These are phyloP conservation scores for Rhodamnia argentea DNA, from an alignment of 345 rosid genomes.

Conservation along the genomic window DNA sequence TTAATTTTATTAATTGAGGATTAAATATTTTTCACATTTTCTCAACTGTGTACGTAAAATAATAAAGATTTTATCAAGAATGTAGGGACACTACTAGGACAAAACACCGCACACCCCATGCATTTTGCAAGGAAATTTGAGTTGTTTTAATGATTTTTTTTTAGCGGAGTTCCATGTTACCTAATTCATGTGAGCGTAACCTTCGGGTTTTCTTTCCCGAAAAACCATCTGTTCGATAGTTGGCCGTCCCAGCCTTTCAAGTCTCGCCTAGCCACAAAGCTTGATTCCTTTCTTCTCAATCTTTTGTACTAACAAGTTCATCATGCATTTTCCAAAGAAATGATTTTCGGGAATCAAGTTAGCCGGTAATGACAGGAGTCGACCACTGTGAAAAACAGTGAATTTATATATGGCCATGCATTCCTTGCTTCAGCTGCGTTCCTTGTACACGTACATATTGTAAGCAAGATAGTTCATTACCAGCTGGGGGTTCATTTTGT, in stretches of 20 bases:
- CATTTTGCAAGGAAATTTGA: not conserved
- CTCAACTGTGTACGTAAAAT: no score
- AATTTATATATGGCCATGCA: not conserved
- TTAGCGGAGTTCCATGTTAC: not conserved
- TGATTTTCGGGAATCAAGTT: not conserved
- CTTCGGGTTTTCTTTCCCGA: not conserved
- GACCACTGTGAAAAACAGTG: not conserved
- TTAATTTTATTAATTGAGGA: no score
- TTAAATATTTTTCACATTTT: no score
- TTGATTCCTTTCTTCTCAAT: no score
- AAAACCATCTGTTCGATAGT: no score
- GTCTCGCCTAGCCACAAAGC: no score
- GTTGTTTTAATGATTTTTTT: not conserved
- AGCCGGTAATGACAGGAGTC: not conserved
- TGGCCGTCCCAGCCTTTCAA: no score
- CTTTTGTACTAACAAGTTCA: not conserved
- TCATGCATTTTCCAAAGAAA: no score
- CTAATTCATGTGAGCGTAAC: not conserved
- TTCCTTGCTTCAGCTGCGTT: no score
- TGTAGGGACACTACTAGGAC: not conserved
- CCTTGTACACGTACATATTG: no score
- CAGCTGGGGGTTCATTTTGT: no score
- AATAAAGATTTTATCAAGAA: not conserved
- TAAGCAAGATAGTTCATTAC: no score
- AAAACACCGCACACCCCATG: not conserved